A percentile compares a stretch with the other conserved stretches of the same genome.
Conservation (phyloP, 2,329 filamentous ascomycete genomes). For the Neurospora sp. region DNA sequence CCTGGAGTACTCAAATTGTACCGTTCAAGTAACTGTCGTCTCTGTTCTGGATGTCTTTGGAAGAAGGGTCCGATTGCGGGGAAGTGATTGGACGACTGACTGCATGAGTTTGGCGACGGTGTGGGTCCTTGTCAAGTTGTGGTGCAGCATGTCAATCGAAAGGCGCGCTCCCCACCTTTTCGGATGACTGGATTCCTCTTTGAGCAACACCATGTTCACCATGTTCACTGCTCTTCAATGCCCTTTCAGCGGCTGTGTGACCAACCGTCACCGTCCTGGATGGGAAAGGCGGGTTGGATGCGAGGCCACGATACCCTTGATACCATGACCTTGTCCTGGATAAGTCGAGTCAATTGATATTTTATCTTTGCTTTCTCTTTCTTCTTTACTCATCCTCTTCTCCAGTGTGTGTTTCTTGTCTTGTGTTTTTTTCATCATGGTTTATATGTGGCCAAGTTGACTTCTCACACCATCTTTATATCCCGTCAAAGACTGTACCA, state of each 20-base stretch:
- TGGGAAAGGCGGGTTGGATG: background rate
- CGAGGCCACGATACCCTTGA: background rate
- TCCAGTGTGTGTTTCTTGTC: background rate
- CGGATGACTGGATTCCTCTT: background rate
- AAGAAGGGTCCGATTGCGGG: background rate
- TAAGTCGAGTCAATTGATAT: background rate
- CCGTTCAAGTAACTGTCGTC: background rate
- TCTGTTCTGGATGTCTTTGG: background rate
- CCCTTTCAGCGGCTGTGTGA: background rate
- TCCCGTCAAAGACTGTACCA: background rate
- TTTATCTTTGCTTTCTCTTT: background rate
- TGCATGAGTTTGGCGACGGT: background rate
- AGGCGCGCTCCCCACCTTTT: constrained; percentile 18
- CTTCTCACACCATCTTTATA: background rate
- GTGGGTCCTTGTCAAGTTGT: background rate
- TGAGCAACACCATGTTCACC: background rate
- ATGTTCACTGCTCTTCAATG: background rate
- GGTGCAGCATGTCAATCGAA: constrained; percentile 19
- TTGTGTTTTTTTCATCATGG: background rate
- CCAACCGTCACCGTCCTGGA: background rate
- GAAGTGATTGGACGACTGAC: background rate
- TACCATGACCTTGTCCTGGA: background rate
- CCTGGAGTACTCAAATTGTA: background rate
- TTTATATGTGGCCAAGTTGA: background rate
- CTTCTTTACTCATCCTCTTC: background rate